These are phyloP conservation scores for Mycena latifolia DNA, from an alignment of 768 basidiomycete genomes.

Conservation along the genomic window DNA sequence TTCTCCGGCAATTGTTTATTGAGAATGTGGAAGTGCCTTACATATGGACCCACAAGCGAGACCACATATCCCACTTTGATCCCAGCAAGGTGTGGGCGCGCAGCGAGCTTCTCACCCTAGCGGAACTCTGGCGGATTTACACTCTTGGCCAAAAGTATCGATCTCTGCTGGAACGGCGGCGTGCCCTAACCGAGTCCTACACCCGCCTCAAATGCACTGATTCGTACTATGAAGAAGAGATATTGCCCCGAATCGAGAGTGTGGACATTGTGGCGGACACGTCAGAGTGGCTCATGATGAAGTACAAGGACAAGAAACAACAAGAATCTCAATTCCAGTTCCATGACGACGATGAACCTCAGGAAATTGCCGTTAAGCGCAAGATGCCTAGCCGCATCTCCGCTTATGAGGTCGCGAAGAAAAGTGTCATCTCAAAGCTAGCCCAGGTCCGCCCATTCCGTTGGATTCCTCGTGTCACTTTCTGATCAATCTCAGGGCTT, in stretches of 20 bases:
- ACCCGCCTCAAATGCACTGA: constrained; percentile 76
- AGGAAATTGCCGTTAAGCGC: constrained; percentile 65
- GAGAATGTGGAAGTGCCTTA: constrained; percentile 95
- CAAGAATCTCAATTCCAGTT: constrained; percentile 73
- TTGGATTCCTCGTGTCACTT: background rate
- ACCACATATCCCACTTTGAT: constrained; percentile 90
- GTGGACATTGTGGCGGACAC: constrained; percentile 93
- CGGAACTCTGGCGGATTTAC: constrained; percentile 94
- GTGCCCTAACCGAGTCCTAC: constrained; percentile 73
- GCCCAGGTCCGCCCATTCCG: constrained; percentile 72
- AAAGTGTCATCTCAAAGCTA: constrained; percentile 79
- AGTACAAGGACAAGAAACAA: constrained; percentile 82
- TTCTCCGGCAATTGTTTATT: constrained; percentile 86
- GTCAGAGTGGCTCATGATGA: constrained; percentile 91
- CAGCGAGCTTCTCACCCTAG: constrained; percentile 77
- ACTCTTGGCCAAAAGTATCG: constrained; percentile 91
- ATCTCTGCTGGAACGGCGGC: constrained; percentile 82
- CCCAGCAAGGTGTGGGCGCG: constrained; percentile 70
- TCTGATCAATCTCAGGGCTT: constrained; percentile 68
- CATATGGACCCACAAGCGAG: constrained; percentile 93
- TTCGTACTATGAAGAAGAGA: constrained; percentile 80
- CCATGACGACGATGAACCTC: constrained; percentile 76
- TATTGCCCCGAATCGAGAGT: constrained; percentile 76
- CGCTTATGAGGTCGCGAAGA: constrained; percentile 87
- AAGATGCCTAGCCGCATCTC: constrained; percentile 90